Conservation (phyloP, 345 rosid species). For the Linum usitatissimum region DNA sequence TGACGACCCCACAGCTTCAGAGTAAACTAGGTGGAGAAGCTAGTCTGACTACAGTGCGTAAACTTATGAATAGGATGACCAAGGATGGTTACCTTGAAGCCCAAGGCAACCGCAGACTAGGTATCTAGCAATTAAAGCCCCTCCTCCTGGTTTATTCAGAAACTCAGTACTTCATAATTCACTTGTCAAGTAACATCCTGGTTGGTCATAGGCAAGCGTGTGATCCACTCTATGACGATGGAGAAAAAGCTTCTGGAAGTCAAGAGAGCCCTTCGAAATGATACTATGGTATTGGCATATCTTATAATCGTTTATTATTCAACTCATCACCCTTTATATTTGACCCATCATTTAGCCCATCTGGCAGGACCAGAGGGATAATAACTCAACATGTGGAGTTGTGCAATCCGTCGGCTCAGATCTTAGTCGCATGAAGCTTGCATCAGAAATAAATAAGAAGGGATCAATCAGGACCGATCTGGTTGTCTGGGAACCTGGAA, state of each 20-base stretch:
- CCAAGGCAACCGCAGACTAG: slow-evolving; percentile 69
- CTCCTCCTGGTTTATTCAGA: neutral
- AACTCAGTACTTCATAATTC: neutral
- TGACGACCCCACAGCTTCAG: slow-evolving; percentile 63
- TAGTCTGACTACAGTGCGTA: slow-evolving; percentile 51
- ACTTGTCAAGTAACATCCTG: neutral
- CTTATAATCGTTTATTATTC: neutral
- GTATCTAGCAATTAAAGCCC: slow-evolving; percentile 23
- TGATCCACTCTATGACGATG: slow-evolving; percentile 51
- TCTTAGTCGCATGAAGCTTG: slow-evolving; percentile 66
- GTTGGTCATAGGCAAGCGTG: slow-evolving; percentile 62
- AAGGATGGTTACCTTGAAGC: slow-evolving; percentile 71
- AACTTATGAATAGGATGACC: slow-evolving; percentile 61
- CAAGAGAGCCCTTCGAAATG: slow-evolving; percentile 42
- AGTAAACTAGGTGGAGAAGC: slow-evolving; percentile 65
- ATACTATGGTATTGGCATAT: slow-evolving; percentile 40
- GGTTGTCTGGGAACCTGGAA: slow-evolving; percentile 35
- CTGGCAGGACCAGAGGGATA: slow-evolving; percentile 46
- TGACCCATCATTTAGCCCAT: neutral
- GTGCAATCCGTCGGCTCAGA: slow-evolving; percentile 92
- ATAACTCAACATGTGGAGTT: slow-evolving; percentile 65
- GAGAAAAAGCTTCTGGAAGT: slow-evolving; percentile 71
- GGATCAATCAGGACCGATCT: slow-evolving; percentile 51
- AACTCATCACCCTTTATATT: neutral
- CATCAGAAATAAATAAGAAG: slow-evolving; percentile 42